phyloP scores from a whole-genome alignment of 768 basidiomycete species.

The Russula ochroleuca region DNA sequence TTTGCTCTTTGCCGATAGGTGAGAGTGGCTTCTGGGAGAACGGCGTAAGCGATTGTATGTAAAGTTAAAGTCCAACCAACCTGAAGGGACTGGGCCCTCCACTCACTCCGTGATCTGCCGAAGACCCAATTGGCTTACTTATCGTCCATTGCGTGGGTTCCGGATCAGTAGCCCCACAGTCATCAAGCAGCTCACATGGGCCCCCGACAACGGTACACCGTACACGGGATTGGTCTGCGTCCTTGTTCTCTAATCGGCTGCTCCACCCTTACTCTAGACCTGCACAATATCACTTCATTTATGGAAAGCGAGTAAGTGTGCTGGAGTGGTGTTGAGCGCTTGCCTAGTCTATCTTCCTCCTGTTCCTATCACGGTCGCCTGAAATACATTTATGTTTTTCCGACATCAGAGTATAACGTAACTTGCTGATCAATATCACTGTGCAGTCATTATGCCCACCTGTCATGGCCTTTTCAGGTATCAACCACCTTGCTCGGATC shows the following conservation, averaged over 20 bases:
- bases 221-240: not conserved
- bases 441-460: conserved; percentile 1
- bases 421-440: conserved; percentile 17
- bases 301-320: not conserved
- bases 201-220: not conserved
- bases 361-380: conserved; percentile 11
- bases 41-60: not conserved
- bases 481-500: conserved; percentile 15
- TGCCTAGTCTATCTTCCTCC: conserved; percentile 3
- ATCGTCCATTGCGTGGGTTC: not conserved
- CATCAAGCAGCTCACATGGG: not conserved
- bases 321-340: conserved; percentile 1
- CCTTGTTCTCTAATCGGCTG: not conserved
- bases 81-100: not conserved
- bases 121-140: not conserved
- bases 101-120: not conserved
- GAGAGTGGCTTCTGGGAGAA: not conserved
- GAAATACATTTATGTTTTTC: not conserved
- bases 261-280: not conserved
- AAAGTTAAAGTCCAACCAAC: not conserved
- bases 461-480: conserved; percentile 3
- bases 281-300: conserved; percentile 8
- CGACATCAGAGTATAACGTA: conserved; percentile 11
- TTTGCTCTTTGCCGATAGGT: not conserved
- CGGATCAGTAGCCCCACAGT: not conserved